Base-by-base conservation (phyloP, 164 flowering plant genomes). In the Chloranthus sessilifolius region DNA sequence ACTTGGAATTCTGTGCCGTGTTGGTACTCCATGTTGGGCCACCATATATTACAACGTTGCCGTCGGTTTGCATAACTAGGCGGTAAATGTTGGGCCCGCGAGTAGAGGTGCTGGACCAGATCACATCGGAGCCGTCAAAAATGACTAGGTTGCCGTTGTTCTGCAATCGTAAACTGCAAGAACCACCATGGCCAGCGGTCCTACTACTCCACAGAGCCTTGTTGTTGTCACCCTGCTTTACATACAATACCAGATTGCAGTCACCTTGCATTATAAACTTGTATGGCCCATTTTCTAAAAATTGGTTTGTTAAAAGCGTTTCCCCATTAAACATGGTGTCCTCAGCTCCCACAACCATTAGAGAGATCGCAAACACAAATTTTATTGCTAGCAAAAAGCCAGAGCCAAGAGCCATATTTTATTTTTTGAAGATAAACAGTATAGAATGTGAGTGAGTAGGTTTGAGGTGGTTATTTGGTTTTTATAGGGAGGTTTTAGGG, bases 131-230 rank as follows among this genome's bases (percentile, higher is more conserved):
- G 36, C 52, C 68, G 26, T 64, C 54, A 31, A 42, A 67, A 17
- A 68, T 6, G 10, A 68, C 72, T 37, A 68, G 21, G 48, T 68
- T 68, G 14, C 72, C 72, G 30, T 63, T 63, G 39, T 63, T 68
- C 64, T 68, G 65, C 31, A 68, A 27, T 43, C 34, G 19, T 25
- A 63, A 20, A 37, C 15, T 21, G 46, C 68, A 68, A 0, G 63
- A 45, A 42, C 37, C 28, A 1, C 68, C 68, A 23, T 59, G 57
- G 40, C 62, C 52, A 27, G 6, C 2, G 11, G 72, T 63, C 12
- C 33, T 45, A 23, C 54, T 53, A 29, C 35, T 26, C 72, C 65
- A 68, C 22, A 63, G 33, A 9, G 58, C 61, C 54, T 35, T 63
- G 46, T 16, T 43, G 11, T 20, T 17, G 47, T 43, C 22, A n/a